These are phyloP conservation scores for Sesbania bispinosa DNA, from an alignment of 306 rosid genomes.

Conservation along the genomic window DNA sequence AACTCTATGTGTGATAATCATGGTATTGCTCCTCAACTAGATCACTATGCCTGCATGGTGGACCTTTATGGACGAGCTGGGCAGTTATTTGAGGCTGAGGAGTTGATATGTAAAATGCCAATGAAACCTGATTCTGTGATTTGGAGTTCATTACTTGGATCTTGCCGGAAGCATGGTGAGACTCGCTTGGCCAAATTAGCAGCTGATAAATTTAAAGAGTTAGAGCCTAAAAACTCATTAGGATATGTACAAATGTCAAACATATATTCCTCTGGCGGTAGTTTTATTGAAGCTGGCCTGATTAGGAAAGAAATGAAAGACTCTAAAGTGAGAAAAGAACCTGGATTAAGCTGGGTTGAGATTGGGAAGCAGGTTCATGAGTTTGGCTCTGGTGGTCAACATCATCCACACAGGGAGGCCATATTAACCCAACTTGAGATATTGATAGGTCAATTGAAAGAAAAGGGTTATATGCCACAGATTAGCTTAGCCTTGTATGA, in stretches of 20 bases:
- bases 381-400: slow-evolving; percentile 72
- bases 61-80: slow-evolving; percentile 90
- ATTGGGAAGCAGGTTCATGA: slow-evolving; percentile 70
- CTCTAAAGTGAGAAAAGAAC: slow-evolving; percentile 72
- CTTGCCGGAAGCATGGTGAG: slow-evolving; percentile 82
- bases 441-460: slow-evolving; percentile 62
- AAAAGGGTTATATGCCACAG: slow-evolving; percentile 78
- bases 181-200: slow-evolving; percentile 69
- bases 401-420: slow-evolving; percentile 46
- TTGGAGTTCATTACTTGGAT: slow-evolving; percentile 87
- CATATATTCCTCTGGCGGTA: slow-evolving; percentile 57
- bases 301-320: slow-evolving; percentile 74
- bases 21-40: slow-evolving; percentile 55
- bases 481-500: slow-evolving; percentile 61
- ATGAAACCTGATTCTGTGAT: slow-evolving; percentile 81
- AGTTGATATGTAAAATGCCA: slow-evolving; percentile 66
- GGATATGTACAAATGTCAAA: slow-evolving; percentile 87
- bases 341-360: slow-evolving; percentile 88
- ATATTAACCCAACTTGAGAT: slow-evolving; percentile 53
- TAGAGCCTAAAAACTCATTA: slow-evolving; percentile 64
- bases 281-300: slow-evolving; percentile 55
- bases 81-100: slow-evolving; percentile 56
- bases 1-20: slow-evolving; percentile 45
- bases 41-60: slow-evolving; percentile 91
- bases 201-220: slow-evolving; percentile 59